These are phyloP conservation scores for Annulohypoxylon truncatum DNA, from an alignment of 2,329 filamentous ascomycete species.

Conservation along the genomic window DNA sequence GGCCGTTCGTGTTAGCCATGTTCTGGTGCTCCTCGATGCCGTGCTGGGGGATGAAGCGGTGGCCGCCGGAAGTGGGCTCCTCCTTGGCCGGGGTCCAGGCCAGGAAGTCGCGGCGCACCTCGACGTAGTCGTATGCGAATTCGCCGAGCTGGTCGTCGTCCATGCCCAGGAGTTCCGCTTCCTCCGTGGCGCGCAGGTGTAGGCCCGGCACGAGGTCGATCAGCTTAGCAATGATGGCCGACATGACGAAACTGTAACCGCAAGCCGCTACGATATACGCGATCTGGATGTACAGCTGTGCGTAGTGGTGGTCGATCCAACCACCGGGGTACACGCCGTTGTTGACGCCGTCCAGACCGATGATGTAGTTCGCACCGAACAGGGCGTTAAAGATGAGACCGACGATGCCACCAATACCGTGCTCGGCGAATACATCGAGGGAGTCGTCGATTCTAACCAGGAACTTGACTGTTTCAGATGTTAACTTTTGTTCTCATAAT, in stretches of 20 bases:
- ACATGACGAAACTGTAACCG: constrained; percentile 78
- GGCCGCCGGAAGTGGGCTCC: constrained; percentile 69
- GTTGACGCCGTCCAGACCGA: constrained; percentile 82
- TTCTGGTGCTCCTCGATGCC: constrained; percentile 77
- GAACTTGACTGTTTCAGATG: constrained; percentile 62
- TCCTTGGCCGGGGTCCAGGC: constrained; percentile 84
- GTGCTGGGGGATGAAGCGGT: constrained; percentile 73
- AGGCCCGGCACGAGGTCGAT: constrained; percentile 83
- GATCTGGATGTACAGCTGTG: constrained; percentile 81
- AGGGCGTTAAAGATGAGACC: constrained; percentile 79
- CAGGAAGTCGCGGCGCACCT: constrained; percentile 88
- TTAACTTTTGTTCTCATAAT: constrained; percentile 15
- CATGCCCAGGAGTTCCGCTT: constrained; percentile 88
- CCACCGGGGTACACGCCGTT: constrained; percentile 71
- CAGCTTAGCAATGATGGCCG: constrained; percentile 76
- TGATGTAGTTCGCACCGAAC: constrained; percentile 76
- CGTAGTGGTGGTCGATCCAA: constrained; percentile 80
- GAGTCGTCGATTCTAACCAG: constrained; percentile 75
- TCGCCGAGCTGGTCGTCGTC: constrained; percentile 91
- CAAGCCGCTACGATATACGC: constrained; percentile 77
- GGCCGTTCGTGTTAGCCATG: constrained; percentile 69
- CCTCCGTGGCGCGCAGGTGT: constrained; percentile 81
- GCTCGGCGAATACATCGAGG: constrained; percentile 78
- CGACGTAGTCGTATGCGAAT: constrained; percentile 91
- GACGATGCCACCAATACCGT: constrained; percentile 75